phyloP scores from a whole-genome alignment of 176 grass and related monocot species.

The Musa troglodytarum region DNA sequence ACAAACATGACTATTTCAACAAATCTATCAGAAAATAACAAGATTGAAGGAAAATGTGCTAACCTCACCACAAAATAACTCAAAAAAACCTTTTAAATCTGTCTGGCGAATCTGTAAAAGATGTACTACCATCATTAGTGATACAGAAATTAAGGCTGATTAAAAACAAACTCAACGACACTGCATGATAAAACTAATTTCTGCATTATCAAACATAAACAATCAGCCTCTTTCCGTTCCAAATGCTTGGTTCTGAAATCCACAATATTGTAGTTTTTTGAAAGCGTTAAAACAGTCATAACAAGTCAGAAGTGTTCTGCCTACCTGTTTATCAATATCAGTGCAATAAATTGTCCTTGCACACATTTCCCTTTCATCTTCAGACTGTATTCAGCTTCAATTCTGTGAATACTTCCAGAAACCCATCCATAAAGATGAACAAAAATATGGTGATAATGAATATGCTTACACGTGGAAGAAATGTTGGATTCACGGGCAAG shows the following conservation, averaged over 20 bases:
- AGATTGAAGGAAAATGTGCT: slow-evolving; percentile 4
- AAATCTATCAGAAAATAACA: background rate
- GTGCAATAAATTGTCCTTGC: slow-evolving; percentile 42
- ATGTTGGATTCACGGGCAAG: slow-evolving; percentile 39
- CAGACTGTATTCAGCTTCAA: slow-evolving; percentile 26
- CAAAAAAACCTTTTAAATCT: slow-evolving; percentile 29
- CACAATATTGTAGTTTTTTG: background rate
- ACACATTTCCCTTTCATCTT: slow-evolving; percentile 36
- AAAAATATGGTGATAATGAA: background rate
- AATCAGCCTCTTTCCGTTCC: background rate
- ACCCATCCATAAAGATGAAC: background rate
- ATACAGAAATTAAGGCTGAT: background rate
- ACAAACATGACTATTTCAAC: background rate
- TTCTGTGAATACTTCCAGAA: background rate
- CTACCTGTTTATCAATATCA: slow-evolving; percentile 37
- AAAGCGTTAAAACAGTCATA: background rate
- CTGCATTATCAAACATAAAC: background rate
- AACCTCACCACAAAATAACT: slow-evolving; percentile 31
- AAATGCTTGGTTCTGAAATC: background rate
- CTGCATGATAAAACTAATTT: background rate
- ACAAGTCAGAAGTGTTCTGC: background rate
- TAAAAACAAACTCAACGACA: background rate
- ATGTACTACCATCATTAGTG: background rate
- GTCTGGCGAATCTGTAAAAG: slow-evolving; percentile 18
- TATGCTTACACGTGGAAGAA: slow-evolving; percentile 36